Conservation (phyloP, 441 rosid genomes). For the Gossypium schwendimanii region DNA sequence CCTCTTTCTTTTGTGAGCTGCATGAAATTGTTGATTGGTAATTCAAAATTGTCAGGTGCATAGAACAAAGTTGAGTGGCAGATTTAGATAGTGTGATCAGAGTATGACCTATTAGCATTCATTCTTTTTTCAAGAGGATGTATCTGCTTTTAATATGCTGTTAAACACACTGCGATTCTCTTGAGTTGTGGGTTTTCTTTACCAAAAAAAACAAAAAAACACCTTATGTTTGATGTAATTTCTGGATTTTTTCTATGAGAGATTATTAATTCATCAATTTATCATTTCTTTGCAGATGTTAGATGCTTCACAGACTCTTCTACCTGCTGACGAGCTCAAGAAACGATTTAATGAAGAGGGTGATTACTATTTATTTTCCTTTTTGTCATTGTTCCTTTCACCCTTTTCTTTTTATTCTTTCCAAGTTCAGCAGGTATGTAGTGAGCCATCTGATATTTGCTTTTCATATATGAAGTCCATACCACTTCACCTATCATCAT, state of each 20-base stretch:
- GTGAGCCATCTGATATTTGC: background rate
- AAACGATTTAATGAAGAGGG: constrained; percentile 75
- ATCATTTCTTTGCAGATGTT: constrained; percentile 45
- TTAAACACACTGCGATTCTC: too few relatives aligned
- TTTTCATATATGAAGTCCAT: background rate
- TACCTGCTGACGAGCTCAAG: constrained; percentile 66
- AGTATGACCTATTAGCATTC: background rate
- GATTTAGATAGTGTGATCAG: background rate
- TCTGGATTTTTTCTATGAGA: background rate
- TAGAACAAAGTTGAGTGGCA: background rate
- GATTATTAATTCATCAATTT: background rate
- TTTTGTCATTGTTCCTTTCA: constrained; percentile 1
- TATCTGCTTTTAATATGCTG: background rate
- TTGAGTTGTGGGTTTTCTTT: background rate
- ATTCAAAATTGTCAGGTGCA: background rate
- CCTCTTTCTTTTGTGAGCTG: background rate
- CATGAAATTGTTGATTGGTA: background rate
- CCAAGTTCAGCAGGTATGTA: background rate
- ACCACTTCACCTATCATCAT: background rate
- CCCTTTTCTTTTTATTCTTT: background rate
- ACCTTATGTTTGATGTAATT: background rate
- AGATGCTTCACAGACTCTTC: constrained; percentile 68
- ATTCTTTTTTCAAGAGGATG: background rate
- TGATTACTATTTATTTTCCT: constrained; percentile 20
- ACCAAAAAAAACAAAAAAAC: background rate